phyloP scores from a whole-genome alignment of 139 green algal species.

The Ulvella scutata region DNA sequence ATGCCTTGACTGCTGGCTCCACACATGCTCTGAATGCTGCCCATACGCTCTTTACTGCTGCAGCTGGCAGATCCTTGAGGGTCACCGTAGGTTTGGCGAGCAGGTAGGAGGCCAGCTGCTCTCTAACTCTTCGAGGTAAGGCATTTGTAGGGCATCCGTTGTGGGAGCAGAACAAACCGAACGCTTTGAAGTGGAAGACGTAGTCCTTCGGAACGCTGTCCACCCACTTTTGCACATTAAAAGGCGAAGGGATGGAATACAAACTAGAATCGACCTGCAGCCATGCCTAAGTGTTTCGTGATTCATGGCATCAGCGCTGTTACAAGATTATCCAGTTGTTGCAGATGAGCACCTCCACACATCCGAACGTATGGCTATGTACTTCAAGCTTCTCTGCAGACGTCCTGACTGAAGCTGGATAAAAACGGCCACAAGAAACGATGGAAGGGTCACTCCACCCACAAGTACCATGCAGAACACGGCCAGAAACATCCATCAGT shows the following conservation, averaged over 20 bases:
- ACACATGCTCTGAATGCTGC: constrained; percentile 13
- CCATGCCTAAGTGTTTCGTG: neutral
- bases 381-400: constrained; percentile 9
- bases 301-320: neutral
- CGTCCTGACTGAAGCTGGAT: constrained; percentile 7
- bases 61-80: constrained; percentile 3
- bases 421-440: constrained; percentile 10
- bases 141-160: neutral
- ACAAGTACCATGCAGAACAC: neutral
- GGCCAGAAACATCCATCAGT: too few relatives aligned
- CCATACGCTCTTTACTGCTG: constrained; percentile 11
- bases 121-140: too few relatives aligned
- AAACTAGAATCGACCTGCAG: constrained; percentile 20
- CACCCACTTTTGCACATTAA: constrained; percentile 8
- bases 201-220: constrained; percentile 10
- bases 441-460: constrained; percentile 14
- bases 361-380: constrained; percentile 10
- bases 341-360: constrained; percentile 9
- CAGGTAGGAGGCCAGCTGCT: too few relatives aligned
- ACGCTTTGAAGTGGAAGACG: constrained; percentile 35
- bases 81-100: neutral
- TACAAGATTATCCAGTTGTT: neutral
- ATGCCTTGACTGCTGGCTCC: too few relatives aligned
- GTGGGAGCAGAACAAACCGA: constrained; percentile 24
- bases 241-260: constrained; percentile 22